A percentile compares a stretch with the other conserved stretches of the same genome.
Conservation (phyloP, 1,284 basidiomycete species). For the Microbotryum silenes-acaulis region DNA sequence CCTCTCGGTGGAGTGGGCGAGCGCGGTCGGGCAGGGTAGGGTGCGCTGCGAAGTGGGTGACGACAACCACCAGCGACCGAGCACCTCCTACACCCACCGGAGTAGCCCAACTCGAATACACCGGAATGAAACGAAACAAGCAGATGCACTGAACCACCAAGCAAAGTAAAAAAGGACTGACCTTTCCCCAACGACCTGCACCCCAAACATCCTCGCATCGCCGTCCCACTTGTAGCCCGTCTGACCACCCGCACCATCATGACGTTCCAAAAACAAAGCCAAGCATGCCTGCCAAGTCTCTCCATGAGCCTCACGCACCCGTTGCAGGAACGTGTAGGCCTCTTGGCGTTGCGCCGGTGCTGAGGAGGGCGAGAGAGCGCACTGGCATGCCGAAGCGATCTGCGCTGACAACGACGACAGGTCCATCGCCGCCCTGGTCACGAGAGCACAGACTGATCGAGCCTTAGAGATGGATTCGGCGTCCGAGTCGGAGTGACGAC, state of each 20-base stretch:
- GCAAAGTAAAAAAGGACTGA: slow-evolving; percentile 44
- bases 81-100: neutral
- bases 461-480: no score
- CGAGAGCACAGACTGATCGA: no score
- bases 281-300: slow-evolving; percentile 73
- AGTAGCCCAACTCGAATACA: neutral
- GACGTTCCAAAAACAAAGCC: slow-evolving; percentile 59
- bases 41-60: no score
- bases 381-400: slow-evolving; percentile 2
- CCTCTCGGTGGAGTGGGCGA: neutral
- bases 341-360: slow-evolving; percentile 38
- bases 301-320: slow-evolving; percentile 61
- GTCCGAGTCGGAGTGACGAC: no score
- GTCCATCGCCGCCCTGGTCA: no score
- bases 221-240: slow-evolving; percentile 52
- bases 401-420: neutral
- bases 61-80: neutral
- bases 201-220: slow-evolving; percentile 73
- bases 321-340: slow-evolving; percentile 70
- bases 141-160: neutral
- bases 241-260: slow-evolving; percentile 32
- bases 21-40: no score
- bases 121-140: neutral
- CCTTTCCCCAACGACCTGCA: slow-evolving; percentile 78
- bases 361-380: slow-evolving; percentile 5